Conservation (phyloP, 345 rosid genomes). For the Isatis tinctoria region DNA sequence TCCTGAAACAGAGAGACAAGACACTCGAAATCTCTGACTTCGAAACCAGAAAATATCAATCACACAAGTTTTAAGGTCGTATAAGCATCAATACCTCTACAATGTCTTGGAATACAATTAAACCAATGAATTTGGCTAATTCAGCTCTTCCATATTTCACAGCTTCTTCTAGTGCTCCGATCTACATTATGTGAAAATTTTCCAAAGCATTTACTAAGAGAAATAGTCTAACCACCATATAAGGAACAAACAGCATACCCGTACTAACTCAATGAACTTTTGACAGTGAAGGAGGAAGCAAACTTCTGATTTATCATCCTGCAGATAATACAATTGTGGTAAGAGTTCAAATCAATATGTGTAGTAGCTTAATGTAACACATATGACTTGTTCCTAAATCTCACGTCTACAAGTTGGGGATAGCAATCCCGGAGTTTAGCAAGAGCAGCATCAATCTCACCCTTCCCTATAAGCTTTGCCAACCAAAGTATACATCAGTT, state of each 20-base stretch:
- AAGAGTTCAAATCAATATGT: slow-evolving; percentile 18
- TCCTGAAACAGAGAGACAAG: slow-evolving; percentile 40
- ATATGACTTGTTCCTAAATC: neutral
- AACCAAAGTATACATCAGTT: slow-evolving; percentile 16
- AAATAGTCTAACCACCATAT: neutral
- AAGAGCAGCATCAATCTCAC: slow-evolving; percentile 74
- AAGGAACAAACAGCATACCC: slow-evolving; percentile 40
- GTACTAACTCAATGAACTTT: slow-evolving; percentile 83
- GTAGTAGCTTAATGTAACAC: neutral
- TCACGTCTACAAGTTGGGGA: slow-evolving; percentile 84
- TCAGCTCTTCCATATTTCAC: slow-evolving; percentile 73
- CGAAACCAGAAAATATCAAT: neutral
- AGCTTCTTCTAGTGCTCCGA: slow-evolving; percentile 73
- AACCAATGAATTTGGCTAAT: slow-evolving; percentile 55
- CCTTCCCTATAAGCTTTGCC: slow-evolving; percentile 81
- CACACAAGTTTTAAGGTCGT: neutral
- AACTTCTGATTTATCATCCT: slow-evolving; percentile 79
- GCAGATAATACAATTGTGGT: slow-evolving; percentile 27
- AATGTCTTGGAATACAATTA: slow-evolving; percentile 46
- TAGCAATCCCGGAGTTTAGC: slow-evolving; percentile 62
- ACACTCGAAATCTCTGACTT: neutral
- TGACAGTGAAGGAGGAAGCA: slow-evolving; percentile 90
- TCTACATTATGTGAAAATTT: slow-evolving; percentile 30
- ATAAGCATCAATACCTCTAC: slow-evolving; percentile 53
- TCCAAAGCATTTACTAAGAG: neutral